phyloP scores from a whole-genome alignment of 495 filamentous ascomycete species.

The Hypoxylon cercidicola region DNA sequence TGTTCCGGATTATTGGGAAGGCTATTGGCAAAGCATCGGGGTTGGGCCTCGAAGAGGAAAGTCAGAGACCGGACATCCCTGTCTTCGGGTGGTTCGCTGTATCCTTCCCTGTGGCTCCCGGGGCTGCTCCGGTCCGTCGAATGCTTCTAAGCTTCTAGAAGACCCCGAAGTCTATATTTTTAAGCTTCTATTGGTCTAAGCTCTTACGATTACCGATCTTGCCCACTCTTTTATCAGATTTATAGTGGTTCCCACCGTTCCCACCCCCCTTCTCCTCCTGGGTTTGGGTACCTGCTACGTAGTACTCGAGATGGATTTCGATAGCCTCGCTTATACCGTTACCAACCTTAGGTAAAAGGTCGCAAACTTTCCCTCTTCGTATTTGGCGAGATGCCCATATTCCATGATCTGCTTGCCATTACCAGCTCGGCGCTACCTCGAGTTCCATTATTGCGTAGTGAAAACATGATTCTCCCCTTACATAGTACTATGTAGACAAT shows the following conservation, averaged over 20 bases:
- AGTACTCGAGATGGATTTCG: too few species aligned
- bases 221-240: constrained; percentile 36
- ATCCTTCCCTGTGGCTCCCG: constrained; percentile 8
- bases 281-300: background rate
- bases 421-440: too few species aligned
- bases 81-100: constrained; percentile 16
- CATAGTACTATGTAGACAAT: background rate
- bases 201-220: constrained; percentile 40
- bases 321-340: constrained; percentile 4
- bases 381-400: background rate
- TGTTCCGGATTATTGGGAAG: constrained; percentile 44
- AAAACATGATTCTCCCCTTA: background rate
- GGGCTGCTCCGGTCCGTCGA: constrained; percentile 41
- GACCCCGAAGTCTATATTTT: constrained; percentile 5
- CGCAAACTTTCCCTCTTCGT: constrained; percentile 1
- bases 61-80: constrained; percentile 35
- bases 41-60: constrained; percentile 38
- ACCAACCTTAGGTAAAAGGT: background rate
- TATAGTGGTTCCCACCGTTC: constrained; percentile 8
- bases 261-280: too few species aligned
- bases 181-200: constrained; percentile 33
- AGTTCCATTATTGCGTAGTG: too few species aligned
- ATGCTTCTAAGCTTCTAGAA: constrained; percentile 39
- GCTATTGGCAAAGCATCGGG: constrained; percentile 41
- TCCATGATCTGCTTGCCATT: too few species aligned